These are phyloP conservation scores for Pseudozyma hubeiensis DNA, from an alignment of 1,284 basidiomycete species.

Conservation along the genomic window DNA sequence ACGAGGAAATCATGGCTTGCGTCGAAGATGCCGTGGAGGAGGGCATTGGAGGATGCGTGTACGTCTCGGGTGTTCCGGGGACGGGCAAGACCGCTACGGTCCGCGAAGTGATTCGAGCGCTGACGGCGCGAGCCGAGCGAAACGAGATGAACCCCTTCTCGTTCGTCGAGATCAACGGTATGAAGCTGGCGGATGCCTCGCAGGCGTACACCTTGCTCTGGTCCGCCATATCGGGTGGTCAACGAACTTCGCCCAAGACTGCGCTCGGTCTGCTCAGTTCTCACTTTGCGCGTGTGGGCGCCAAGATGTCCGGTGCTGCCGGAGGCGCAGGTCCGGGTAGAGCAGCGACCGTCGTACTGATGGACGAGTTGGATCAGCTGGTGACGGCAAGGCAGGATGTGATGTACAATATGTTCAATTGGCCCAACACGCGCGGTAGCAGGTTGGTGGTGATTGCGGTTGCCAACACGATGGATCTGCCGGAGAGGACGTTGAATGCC, in stretches of 20 bases:
- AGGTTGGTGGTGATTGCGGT: slow-evolving; percentile 95
- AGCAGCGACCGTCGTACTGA: slow-evolving; percentile 83
- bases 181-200: slow-evolving; percentile 72
- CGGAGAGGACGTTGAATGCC: slow-evolving; percentile 90
- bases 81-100: slow-evolving; percentile 92
- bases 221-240: slow-evolving; percentile 55
- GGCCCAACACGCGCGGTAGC: slow-evolving; percentile 88
- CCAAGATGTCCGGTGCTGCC: slow-evolving; percentile 33
- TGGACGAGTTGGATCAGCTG: slow-evolving; percentile 98
- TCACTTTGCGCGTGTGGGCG: slow-evolving; percentile 51
- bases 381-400: slow-evolving; percentile 96
- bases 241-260: slow-evolving; percentile 55
- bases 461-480: slow-evolving; percentile 98
- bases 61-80: slow-evolving; percentile 92
- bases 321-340: slow-evolving; percentile 35
- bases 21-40: slow-evolving; percentile 90
- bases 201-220: slow-evolving; percentile 66
- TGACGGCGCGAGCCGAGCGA: slow-evolving; percentile 44
- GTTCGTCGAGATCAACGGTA: slow-evolving; percentile 97
- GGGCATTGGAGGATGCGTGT: slow-evolving; percentile 93
- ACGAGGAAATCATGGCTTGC: slow-evolving; percentile 79
- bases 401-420: slow-evolving; percentile 99
- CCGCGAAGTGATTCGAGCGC: slow-evolving; percentile 85
- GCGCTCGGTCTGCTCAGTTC: slow-evolving; percentile 51
- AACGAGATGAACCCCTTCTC: slow-evolving; percentile 92